A percentile compares a stretch with the other conserved stretches of the same genome.
phyloP scores from a whole-genome alignment of 495 filamentous ascomycete species.

The Chaetomidium leptoderma region DNA sequence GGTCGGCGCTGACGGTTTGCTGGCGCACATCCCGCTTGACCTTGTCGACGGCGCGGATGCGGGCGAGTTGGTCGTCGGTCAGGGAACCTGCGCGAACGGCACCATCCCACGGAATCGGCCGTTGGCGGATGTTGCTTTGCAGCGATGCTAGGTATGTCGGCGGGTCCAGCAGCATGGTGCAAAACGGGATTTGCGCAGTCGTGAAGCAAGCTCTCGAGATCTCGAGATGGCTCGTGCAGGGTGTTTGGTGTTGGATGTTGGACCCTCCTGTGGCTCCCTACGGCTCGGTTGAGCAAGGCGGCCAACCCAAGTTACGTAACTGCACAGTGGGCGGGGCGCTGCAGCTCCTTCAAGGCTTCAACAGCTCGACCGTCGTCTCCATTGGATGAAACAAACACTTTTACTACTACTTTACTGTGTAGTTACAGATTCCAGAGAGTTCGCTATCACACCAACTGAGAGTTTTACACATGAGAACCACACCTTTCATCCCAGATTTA shows the following conservation, averaged over 20 bases:
- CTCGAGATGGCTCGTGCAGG: not conserved
- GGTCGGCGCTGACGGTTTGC: slow-evolving; percentile 72
- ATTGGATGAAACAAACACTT: not conserved
- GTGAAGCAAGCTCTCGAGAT: too few relatives aligned
- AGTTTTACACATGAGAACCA: too few relatives aligned
- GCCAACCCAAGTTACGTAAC: slow-evolving; percentile 23
- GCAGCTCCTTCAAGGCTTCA: not conserved
- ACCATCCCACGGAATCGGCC: slow-evolving; percentile 97
- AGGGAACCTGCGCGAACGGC: slow-evolving; percentile 90
- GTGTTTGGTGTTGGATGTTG: slow-evolving; percentile 14
- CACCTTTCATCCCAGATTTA: too few relatives aligned
- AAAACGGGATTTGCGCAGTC: not conserved
- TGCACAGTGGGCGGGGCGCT: slow-evolving; percentile 10
- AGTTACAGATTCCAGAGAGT: too few relatives aligned
- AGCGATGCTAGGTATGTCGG: slow-evolving; percentile 85
- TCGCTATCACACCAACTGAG: too few relatives aligned
- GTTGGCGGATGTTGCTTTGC: slow-evolving; percentile 88
- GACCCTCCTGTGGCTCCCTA: not conserved
- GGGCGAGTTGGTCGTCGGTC: slow-evolving; percentile 88
- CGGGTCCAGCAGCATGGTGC: slow-evolving; percentile 70
- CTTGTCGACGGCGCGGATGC: slow-evolving; percentile 97
- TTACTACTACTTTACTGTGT: too few relatives aligned
- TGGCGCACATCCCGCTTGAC: slow-evolving; percentile 77
- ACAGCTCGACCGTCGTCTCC: not conserved
- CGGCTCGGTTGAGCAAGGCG: slow-evolving; percentile 8